Evolutionary conservation across 2,329 filamentous ascomycete genomes (phyloP), one percentile per base, ranked within the genome.

Genomic region (Beauveria bassiana): DNA sequence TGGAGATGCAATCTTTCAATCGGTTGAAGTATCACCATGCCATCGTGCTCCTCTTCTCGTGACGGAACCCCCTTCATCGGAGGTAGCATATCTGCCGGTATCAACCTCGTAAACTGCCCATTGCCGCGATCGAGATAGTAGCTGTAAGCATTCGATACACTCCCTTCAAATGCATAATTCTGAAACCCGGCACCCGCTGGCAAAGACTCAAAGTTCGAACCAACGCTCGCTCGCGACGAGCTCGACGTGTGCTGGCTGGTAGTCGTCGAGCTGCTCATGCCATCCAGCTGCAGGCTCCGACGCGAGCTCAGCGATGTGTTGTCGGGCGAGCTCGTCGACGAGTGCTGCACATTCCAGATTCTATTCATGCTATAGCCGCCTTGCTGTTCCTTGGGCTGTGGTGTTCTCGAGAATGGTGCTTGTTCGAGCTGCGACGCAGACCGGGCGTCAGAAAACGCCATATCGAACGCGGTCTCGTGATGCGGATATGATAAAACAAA

Each of bases 101-200:
- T 73, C 0, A 86, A 77, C 3, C 79, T 75, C 5, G 83, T 85
- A 62, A 77, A 81, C 52, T 74, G 71, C 3, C 83, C 83, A 62
- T 84, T 78, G 9, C 79, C 79, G 7, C 83, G 77, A 57, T 80
- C 77, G 58, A 81, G 77, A 64, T 77, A 84, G 68, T 86, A 86
- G 2, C 74, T 77, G 61, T 76, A 80, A 16, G 62, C 69, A 38
- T 52, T 57, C 2, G 62, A 40, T 26, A 62, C 49, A 4, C 38
- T 54, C 8, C 42, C 28, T 9, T 53, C 34, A 24, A 59, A 49
- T 18, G 47, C 9, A 16, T 51, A 45, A 16, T 20, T 61, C 14
- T 10, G 1, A 7, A 53, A 10, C 5, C 58, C 42, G 4, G 38
- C 9, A 18, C 18, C 26, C 20, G 28, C 26, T 20, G 42, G 47